These are phyloP conservation scores for Torulaspora gathmanii DNA, from an alignment of 805 yeast genomes.

Conservation along the genomic window DNA sequence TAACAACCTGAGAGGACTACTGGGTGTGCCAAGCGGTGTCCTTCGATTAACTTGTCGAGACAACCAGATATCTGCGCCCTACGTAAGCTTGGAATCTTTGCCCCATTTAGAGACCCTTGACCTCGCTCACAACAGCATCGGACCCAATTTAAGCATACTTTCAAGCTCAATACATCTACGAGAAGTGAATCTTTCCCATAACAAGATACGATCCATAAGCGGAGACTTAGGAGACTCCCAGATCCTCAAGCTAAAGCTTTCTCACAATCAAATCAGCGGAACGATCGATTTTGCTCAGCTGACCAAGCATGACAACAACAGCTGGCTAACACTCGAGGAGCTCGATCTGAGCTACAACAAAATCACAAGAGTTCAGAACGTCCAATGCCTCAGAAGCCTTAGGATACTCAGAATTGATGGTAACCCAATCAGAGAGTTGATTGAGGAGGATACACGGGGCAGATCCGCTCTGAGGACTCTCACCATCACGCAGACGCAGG, in stretches of 20 bases:
- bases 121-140: conserved; percentile 21
- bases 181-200: conserved; percentile 23
- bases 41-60: conserved; percentile 15
- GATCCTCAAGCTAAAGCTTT: conserved; percentile 19
- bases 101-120: conserved; percentile 25
- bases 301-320: conserved; percentile 9
- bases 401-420: conserved; percentile 22
- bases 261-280: conserved; percentile 25
- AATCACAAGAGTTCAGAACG: conserved; percentile 23
- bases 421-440: conserved; percentile 22
- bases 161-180: conserved; percentile 18
- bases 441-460: conserved; percentile 2
- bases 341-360: conserved; percentile 26
- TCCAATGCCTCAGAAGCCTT: conserved; percentile 18
- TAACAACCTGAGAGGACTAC: conserved; percentile 23
- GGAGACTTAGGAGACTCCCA: conserved; percentile 19
- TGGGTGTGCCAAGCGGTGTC: conserved; percentile 19
- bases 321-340: conserved; percentile 22
- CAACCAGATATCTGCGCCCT: conserved; percentile 20
- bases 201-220: conserved; percentile 20
- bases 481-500: conserved; percentile 7
- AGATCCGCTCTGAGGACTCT: conserved; percentile 3
- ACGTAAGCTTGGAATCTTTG: conserved; percentile 16
- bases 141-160: conserved; percentile 15
- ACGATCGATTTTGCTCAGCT: conserved; percentile 26